Percentiles rank a stretch among this genome's conserved stretches.
Evolutionary conservation across 768 basidiomycete genomes (phyloP).

Genomic region (Suillus occidentalis): DNA sequence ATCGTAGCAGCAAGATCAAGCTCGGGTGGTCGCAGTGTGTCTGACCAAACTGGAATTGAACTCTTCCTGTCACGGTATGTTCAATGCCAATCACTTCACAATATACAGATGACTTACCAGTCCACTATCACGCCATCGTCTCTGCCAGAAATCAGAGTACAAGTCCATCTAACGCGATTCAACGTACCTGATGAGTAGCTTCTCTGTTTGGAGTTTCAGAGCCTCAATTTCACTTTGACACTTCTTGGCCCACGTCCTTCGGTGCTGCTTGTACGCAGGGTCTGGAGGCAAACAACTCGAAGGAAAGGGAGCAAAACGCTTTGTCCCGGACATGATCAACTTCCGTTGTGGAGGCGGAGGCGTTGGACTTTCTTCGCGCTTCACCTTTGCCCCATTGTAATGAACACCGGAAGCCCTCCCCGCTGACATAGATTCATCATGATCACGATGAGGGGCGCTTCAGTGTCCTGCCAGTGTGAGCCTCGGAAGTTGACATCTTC

Average conservation of each 20-base stretch:
- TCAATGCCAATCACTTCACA: not conserved
- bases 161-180: not conserved
- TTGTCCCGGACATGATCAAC: constrained; percentile 27
- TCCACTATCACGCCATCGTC: constrained; percentile 33
- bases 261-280: constrained; percentile 20
- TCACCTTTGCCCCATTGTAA: constrained; percentile 10
- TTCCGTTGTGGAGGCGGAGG: constrained; percentile 15
- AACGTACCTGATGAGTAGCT: constrained; percentile 28
- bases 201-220: constrained; percentile 23
- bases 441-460: constrained; percentile 19
- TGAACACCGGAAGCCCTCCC: not conserved
- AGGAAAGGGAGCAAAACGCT: constrained; percentile 30
- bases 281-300: constrained; percentile 22
- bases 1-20: constrained; percentile 31
- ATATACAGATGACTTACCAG: constrained; percentile 19
- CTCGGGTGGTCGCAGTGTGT: constrained; percentile 27
- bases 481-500: constrained; percentile 6
- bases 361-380: constrained; percentile 22
- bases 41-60: constrained; percentile 31
- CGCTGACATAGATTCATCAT: not conserved
- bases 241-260: constrained; percentile 21
- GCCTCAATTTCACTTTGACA: constrained; percentile 21
- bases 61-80: constrained; percentile 25
- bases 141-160: constrained; percentile 10
- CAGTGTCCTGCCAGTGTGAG: constrained; percentile 4